Evolutionary conservation across 2,329 filamentous ascomycete species (phyloP), one percentile per base, ranked within the genome.

Genomic region (Beauveria rudraprayagi): DNA sequence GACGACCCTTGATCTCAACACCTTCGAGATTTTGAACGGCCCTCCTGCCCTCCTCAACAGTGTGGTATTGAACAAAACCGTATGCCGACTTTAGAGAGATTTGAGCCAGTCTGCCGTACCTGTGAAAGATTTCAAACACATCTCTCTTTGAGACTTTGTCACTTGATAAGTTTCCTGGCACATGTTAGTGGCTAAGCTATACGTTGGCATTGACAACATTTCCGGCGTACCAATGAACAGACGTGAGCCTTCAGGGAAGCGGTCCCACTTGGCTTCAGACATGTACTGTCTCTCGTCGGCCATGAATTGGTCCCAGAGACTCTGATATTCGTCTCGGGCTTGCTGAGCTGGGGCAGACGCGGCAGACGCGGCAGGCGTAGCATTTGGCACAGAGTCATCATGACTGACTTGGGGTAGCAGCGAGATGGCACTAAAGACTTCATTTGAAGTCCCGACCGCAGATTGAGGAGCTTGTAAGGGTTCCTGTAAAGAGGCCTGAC

Each of bases 11-110:
- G 43, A 97, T 85, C 65, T 91, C 84, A 46, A 85, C 83, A 10
- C 90, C 91, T 73, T 97, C 91, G 63, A 97, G 86, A 41, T 82
- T 81, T 41, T 89, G 80, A 67, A 97, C 82, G 5, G 93, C 93
- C 51, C 81, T 80, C 61, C 83, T 80, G 65, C 92, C 96, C 69
- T 93, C 88, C 2, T 83, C 80, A 4, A 86, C 77, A 34, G 91
- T 87, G 66, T 96, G 82, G 66, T 95, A 99, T 71, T 97, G 94
- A 41, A 97, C 92, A 71, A 97, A 99, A 1, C 94, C 94, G 74
- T 96, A 97, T 1, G 92, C 92, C 66, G 94, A 92, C 74, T 97
- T 97, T 67, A 97, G 91, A 1, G 92, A 96, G 63, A 97, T 94
- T 72, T 99, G 94, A 2, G 92, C 93, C 52, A 99, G 79, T 63